Evolutionary conservation across 306 rosid species (phyloP), one percentile per base, ranked within the genome.

Genomic region (Carpinus fangiana): DNA sequence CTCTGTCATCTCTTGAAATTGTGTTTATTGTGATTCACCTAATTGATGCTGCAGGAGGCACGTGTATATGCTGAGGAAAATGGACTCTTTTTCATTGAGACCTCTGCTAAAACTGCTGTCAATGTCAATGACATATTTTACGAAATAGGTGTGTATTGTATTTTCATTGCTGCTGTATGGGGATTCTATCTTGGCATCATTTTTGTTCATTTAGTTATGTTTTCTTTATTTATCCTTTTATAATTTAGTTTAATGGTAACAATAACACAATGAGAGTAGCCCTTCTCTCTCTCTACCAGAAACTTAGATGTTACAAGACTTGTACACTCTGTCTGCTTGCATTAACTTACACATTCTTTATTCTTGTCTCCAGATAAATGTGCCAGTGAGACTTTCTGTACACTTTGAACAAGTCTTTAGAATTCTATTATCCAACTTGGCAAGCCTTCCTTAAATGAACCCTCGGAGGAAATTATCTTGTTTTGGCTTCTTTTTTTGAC

Each of bases 1-100:
- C 10, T 62, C 43, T 5, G 45, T 62, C 51, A 50, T 70, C 20
- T 77, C 47, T 70, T 57, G 13, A 47, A 45, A 51, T 55, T 57
- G 51, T 10, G 62, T 43, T 78, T 75, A 53, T 71, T 41, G 28
- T 21, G 12, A 73, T 79, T 83, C 69, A 34, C 70, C 70, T 60
- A 55, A 70, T 70, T 73, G 80, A 38, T 70, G 55, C 60, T 81
- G 79, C 80, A 88, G 91, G 89, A 85, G 82, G 91, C 91, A 31
- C 89, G 85, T 7, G 74, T 77, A 28, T 88, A 88, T 82, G 91
- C 89, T 11, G 91, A 83, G 72, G 91, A 88, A 81, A 88, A 88
- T 79, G 86, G 89, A 55, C 81, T 88, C 82, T 88, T 86, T 83
- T 88, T 88, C 73, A 79, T 86, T 86, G 91, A 88, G 86, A 88